A percentile compares a stretch with the other conserved stretches of the same genome.
phyloP scores from a whole-genome alignment of 139 green algal genomes.

The Zygnema cylindricum region DNA sequence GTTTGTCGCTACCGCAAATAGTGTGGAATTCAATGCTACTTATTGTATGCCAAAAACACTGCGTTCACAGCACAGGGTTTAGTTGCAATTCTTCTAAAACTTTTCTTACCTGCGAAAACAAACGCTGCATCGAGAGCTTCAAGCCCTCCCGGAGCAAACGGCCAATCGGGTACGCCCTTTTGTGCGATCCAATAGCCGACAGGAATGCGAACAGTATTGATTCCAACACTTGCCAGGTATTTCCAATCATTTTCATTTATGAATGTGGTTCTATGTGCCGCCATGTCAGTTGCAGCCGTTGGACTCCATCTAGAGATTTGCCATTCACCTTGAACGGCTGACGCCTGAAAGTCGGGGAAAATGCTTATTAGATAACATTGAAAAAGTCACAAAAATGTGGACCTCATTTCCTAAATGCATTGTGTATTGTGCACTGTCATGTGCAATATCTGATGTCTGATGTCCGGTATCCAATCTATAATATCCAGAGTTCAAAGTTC shows the following conservation, averaged over 20 bases:
- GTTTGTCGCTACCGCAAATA: too few species aligned
- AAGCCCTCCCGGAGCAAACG: background rate
- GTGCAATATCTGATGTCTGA: too few species aligned
- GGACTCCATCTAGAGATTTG: conserved; percentile 6
- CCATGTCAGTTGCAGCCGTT: background rate
- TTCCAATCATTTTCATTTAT: conserved; percentile 38
- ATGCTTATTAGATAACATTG: background rate
- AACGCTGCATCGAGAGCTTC: conserved; percentile 39
- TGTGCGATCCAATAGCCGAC: conserved; percentile 49
- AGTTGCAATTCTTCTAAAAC: too few species aligned
- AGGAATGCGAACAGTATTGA: conserved; percentile 56
- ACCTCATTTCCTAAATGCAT: too few species aligned
- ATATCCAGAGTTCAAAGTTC: too few species aligned
- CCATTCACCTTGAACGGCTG: conserved; percentile 30
- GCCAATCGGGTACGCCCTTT: conserved; percentile 5
- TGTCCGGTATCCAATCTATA: too few species aligned
- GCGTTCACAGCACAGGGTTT: too few species aligned
- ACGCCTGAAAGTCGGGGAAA: background rate
- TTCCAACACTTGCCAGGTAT: conserved; percentile 9
- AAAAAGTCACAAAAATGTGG: too few species aligned
- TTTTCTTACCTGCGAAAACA: conserved; percentile 33
- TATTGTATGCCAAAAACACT: too few species aligned
- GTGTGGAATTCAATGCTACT: too few species aligned
- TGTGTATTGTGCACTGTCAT: too few species aligned
- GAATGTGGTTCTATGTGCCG: conserved; percentile 8